Evolutionary conservation across 106 monocot genomes (phyloP), one percentile per base, ranked within the genome.

Genomic region (Apostasia shenzhenica): DNA sequence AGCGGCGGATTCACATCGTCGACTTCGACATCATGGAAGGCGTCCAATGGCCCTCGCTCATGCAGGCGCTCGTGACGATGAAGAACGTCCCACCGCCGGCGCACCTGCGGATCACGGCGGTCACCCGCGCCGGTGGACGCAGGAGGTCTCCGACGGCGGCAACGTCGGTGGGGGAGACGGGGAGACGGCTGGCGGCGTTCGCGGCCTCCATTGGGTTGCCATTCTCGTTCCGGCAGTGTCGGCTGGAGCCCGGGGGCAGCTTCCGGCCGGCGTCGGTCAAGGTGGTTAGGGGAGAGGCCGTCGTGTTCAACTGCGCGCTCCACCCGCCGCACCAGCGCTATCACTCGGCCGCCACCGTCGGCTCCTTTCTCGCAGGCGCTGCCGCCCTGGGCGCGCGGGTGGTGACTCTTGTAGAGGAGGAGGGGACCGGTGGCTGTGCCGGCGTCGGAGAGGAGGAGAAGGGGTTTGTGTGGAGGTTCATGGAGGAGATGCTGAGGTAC

Each of bases 1-100:
- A 73, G 45, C 61, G 83, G 46, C 50, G 79, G 6, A 57, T 84
- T 14, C 83, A 84, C 75, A 60, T 84, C 45, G 14, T 84, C 50
- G 83, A 79, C 67, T 84, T 72, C 61, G 83, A 79, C 76, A 71
- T 82, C 77, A 70, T 70, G 70, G 82, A 82, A 57, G 82, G 82
- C 0, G 59, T 75, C 2, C 82, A 84, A 55, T 84, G 79, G 79
- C 75, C 83, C 10, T 80, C 79, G 11, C 73, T 84, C 10, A 80
- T 83, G 79, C 83, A 83, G 67, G 83, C 79, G 37, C 56, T 79
- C 12, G 72, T 69, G 6, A 79, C 83, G 4, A 41, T 51, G 11
- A 26, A 45, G 41, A 54, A 68, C 54, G 71, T 71, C 6, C 59
- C 72, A 0, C 81, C 81, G 55, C 61, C 85, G 63, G 71, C 85